Evolutionary conservation across 140 eudicot genomes (phyloP).

Genomic region (Bidens hawaiensis): DNA sequence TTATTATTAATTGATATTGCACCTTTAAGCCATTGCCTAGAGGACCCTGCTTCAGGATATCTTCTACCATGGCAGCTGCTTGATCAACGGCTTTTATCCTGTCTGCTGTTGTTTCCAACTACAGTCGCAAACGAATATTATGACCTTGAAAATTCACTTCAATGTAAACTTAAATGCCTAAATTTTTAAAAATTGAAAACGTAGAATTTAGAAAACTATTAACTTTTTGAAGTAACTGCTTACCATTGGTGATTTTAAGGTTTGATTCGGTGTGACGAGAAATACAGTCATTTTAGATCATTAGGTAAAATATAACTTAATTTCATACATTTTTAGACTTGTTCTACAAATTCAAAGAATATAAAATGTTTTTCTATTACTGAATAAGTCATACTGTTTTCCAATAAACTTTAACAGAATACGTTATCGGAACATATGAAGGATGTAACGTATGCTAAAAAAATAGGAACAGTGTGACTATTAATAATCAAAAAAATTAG

Average conservation of each 20-base stretch:
- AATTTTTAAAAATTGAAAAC: not conserved
- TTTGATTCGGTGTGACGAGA: not conserved
- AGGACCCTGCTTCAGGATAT: constrained; percentile 65
- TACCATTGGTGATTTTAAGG: not conserved
- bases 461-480: not conserved
- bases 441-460: not conserved
- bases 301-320: not conserved
- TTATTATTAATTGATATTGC: not conserved
- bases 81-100: constrained; percentile 89
- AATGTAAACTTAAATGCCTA: constrained; percentile 5
- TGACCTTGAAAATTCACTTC: not conserved
- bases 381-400: not conserved
- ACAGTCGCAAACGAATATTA: constrained; percentile 21
- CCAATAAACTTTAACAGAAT: not conserved
- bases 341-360: not conserved
- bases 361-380: not conserved
- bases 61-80: constrained; percentile 96
- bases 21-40: constrained; percentile 56
- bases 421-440: not conserved
- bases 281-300: not conserved
- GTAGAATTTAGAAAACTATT: not conserved
- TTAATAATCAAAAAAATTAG: not conserved
- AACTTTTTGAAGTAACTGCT: not conserved
- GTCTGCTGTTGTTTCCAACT: constrained; percentile 92
- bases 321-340: not conserved